phyloP scores from a whole-genome alignment of 352 stramenopile genomes.

The Blastocystis sp. region DNA sequence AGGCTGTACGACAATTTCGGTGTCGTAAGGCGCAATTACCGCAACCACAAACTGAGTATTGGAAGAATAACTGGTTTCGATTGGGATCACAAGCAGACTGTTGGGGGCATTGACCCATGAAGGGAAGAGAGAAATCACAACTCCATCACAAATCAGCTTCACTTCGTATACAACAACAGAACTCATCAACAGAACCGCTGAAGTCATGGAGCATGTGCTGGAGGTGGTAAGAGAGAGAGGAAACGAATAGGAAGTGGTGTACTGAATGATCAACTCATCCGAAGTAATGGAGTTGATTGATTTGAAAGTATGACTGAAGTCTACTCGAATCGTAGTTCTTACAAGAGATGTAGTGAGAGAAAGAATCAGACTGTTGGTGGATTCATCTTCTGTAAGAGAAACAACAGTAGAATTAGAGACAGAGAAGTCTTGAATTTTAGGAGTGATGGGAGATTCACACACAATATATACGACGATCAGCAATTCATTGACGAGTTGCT shows the following conservation, averaged over 20 bases:
- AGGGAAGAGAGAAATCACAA: no score
- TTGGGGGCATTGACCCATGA: no score
- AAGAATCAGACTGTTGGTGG: not conserved
- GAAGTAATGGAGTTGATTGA: not conserved
- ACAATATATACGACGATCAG: not conserved
- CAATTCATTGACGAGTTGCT: not conserved
- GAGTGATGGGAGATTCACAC: not conserved
- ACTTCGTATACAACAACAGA: not conserved
- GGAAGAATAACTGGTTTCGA: no score
- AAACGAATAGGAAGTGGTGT: not conserved
- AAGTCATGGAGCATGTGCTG: not conserved
- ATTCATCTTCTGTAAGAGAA: not conserved
- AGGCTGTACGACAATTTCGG: not conserved
- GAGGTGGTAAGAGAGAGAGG: not conserved
- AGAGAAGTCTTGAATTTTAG: not conserved
- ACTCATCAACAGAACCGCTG: not conserved
- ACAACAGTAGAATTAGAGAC: not conserved
- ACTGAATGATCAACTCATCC: not conserved
- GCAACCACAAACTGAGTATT: no score
- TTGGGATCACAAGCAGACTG: no score
- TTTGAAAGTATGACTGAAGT: not conserved
- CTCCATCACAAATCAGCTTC: no score
- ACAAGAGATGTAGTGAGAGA: not conserved
- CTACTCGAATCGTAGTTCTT: not conserved
- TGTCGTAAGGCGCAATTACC: not conserved